Conservation (phyloP, 23 red algal genomes). For the Gracilaria gracilis region DNA sequence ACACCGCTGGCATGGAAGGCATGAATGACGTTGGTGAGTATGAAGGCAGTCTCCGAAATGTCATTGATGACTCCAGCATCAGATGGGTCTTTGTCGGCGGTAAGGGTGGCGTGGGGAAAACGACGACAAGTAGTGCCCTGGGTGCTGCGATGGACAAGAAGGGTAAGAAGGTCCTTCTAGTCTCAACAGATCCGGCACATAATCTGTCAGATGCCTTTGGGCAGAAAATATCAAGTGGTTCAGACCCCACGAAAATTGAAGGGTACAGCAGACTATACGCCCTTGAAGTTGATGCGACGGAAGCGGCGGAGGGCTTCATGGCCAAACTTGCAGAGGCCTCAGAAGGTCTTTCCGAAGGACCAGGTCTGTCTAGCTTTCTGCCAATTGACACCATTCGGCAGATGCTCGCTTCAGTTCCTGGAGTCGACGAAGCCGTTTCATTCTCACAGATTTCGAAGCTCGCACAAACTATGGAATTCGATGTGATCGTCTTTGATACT, state of each 20-base stretch:
- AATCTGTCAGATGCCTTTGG: slow-evolving; percentile 95
- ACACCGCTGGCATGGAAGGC: slow-evolving; percentile 65
- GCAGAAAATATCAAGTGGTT: slow-evolving; percentile 84
- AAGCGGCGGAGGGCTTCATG: slow-evolving; percentile 63
- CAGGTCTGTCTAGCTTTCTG: slow-evolving; percentile 42
- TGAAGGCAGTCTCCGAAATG: slow-evolving; percentile 79
- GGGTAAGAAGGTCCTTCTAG: slow-evolving; percentile 75
- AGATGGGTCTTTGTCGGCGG: slow-evolving; percentile 86
- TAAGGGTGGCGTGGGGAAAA: slow-evolving; percentile 96
- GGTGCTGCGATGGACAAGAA: slow-evolving; percentile 81
- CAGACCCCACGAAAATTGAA: slow-evolving; percentile 75
- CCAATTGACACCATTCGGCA: slow-evolving; percentile 80
- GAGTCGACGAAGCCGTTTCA: slow-evolving; percentile 95
- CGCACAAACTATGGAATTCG: slow-evolving; percentile 81
- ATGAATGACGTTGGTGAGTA: slow-evolving; percentile 71
- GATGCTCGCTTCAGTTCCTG: slow-evolving; percentile 84
- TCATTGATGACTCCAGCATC: slow-evolving; percentile 77
- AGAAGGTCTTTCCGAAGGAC: slow-evolving; percentile 48
- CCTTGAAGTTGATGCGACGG: slow-evolving; percentile 83
- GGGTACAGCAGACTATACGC: slow-evolving; percentile 75
- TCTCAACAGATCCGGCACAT: slow-evolving; percentile 99
- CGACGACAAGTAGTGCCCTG: slow-evolving; percentile 85
- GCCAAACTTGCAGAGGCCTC: slow-evolving; percentile 35
- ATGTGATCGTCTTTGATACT: slow-evolving; percentile 91
- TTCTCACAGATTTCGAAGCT: slow-evolving; percentile 89